Evolutionary conservation across 768 basidiomycete genomes (phyloP).

Genomic region (Paxillus rubicundulus): DNA sequence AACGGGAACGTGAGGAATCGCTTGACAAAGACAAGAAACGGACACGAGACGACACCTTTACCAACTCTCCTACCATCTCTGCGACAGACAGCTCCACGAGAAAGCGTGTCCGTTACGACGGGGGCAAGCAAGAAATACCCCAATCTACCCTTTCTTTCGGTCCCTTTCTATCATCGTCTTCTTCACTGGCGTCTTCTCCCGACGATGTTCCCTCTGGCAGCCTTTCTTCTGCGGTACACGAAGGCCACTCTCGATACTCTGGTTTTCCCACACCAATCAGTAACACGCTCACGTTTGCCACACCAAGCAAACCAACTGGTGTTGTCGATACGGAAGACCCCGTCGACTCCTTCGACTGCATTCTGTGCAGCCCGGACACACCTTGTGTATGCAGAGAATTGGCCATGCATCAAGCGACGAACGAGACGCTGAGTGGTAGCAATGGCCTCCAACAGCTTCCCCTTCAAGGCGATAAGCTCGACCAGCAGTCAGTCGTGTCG

Average conservation of each 20-base stretch:
- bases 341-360: conserved; percentile 48
- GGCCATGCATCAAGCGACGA: conserved; percentile 44
- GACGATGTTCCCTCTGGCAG: conserved; percentile 33
- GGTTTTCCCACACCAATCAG: conserved; percentile 31
- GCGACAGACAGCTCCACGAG: conserved; percentile 22
- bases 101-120: conserved; percentile 39
- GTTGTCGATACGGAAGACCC: conserved; percentile 33
- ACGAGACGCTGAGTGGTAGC: conserved; percentile 4
- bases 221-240: conserved; percentile 34
- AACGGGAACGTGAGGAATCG: conserved; percentile 34
- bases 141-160: conserved; percentile 19
- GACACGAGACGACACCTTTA: conserved; percentile 50
- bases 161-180: conserved; percentile 37
- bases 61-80: conserved; percentile 26
- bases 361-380: conserved; percentile 67
- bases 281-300: conserved; percentile 38
- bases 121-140: conserved; percentile 19
- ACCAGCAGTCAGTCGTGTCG: conserved; percentile 13
- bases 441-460: conserved; percentile 11
- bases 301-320: conserved; percentile 26
- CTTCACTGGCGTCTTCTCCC: conserved; percentile 53
- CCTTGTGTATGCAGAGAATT: conserved; percentile 80
- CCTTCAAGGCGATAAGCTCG: conserved; percentile 12
- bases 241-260: conserved; percentile 23
- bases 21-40: conserved; percentile 53